Evolutionary conservation across 208 protist genomes (phyloP).

Genomic region (Strigomonas culicis): DNA sequence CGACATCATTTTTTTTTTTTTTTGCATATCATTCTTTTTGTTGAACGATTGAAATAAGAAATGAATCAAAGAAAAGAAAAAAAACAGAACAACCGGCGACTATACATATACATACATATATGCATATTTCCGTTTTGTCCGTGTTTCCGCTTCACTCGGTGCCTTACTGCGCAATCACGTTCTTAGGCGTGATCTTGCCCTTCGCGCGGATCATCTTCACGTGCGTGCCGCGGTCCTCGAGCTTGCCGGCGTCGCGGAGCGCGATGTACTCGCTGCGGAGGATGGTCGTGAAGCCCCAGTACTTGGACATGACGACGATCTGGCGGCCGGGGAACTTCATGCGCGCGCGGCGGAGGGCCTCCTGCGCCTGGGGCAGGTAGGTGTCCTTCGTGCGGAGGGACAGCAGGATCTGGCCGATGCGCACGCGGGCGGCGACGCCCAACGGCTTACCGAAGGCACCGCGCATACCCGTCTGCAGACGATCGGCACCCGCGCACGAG

Average conservation of each 20-base stretch:
- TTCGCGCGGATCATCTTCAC: slow-evolving; percentile 71
- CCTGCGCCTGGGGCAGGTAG: slow-evolving; percentile 56
- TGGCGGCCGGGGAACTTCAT: slow-evolving; percentile 70
- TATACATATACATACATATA: background rate
- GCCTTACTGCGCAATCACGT: slow-evolving; percentile 29
- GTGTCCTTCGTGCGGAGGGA: slow-evolving; percentile 94
- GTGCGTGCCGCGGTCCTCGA: slow-evolving; percentile 69
- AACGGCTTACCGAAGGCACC: slow-evolving; percentile 98
- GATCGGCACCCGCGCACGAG: slow-evolving; percentile 99
- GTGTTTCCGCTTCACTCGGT: slow-evolving; percentile 1
- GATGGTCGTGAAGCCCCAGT: slow-evolving; percentile 85
- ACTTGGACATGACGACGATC: slow-evolving; percentile 73
- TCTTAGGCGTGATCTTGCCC: slow-evolving; percentile 63
- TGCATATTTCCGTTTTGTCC: slow-evolving; percentile 1
- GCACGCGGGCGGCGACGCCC: slow-evolving; percentile 96
- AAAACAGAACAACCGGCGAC: background rate
- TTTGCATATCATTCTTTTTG: background rate
- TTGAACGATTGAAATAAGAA: slow-evolving; percentile 10
- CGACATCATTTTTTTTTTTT: slow-evolving; percentile 14
- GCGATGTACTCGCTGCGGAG: slow-evolving; percentile 69
- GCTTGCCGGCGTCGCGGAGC: slow-evolving; percentile 53
- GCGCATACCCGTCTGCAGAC: slow-evolving; percentile 99
- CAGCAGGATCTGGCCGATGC: slow-evolving; percentile 97
- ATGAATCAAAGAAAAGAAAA: slow-evolving; percentile 11
- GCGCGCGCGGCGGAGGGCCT: slow-evolving; percentile 82